These are phyloP conservation scores for Aureobasidium zeae DNA, from an alignment of 2,329 filamentous ascomycete genomes.

Conservation along the genomic window DNA sequence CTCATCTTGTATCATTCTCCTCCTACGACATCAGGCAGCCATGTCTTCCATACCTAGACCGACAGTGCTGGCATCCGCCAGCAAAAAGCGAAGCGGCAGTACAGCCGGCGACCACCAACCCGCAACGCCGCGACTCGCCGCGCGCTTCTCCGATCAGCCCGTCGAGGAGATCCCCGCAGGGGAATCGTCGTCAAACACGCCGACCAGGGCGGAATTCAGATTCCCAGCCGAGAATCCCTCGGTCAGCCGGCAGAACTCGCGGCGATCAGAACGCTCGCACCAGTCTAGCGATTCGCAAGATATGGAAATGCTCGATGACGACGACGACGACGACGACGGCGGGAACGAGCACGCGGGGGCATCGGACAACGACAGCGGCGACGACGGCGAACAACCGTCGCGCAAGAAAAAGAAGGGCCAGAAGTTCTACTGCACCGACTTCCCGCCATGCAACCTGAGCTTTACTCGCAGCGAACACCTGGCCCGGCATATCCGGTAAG, in stretches of 20 bases:
- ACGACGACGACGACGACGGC: constrained; percentile 61
- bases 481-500: constrained; percentile 81
- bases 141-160: constrained; percentile 33
- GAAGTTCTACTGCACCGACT: constrained; percentile 92
- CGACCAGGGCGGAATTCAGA: constrained; percentile 49
- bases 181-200: constrained; percentile 43
- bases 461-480: constrained; percentile 95
- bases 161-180: constrained; percentile 30
- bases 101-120: constrained; percentile 46
- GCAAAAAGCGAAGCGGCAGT: constrained; percentile 13
- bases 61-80: constrained; percentile 4
- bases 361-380: constrained; percentile 45
- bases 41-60: constrained; percentile 15
- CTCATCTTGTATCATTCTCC: background rate
- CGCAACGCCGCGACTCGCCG: constrained; percentile 44
- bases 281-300: constrained; percentile 52
- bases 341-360: constrained; percentile 55
- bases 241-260: constrained; percentile 12
- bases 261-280: constrained; percentile 38
- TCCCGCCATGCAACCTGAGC: constrained; percentile 84
- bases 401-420: constrained; percentile 99
- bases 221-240: constrained; percentile 30
- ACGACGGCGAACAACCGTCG: constrained; percentile 59
- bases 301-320: constrained; percentile 63
- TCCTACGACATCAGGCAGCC: background rate